Evolutionary conservation across 345 rosid genomes (phyloP).

Genomic region (Atalantia buxifolia): DNA sequence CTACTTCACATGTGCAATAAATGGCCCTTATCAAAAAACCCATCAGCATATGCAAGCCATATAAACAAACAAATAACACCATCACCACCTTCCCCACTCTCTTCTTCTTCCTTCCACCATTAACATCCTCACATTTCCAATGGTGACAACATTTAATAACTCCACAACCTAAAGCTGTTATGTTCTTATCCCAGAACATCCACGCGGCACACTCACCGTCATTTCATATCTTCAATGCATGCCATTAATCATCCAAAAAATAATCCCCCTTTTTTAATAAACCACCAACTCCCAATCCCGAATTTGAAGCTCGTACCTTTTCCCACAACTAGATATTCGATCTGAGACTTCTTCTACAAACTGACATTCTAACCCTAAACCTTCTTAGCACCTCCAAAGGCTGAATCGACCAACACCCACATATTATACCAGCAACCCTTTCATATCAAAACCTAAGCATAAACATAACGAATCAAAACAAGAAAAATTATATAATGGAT

Average conservation of each 20-base stretch:
- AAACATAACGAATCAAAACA: background rate
- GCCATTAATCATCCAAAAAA: background rate
- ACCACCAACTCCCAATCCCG: background rate
- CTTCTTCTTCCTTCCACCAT: background rate
- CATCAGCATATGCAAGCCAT: background rate
- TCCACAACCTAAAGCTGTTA: background rate
- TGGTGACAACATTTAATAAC: background rate
- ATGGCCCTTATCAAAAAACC: slow-evolving; percentile 23
- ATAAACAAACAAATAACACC: background rate
- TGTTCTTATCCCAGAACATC: background rate
- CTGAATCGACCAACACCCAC: background rate
- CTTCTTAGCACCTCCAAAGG: background rate
- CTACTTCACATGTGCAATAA: slow-evolving; percentile 26
- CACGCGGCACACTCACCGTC: no score
- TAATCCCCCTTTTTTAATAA: background rate
- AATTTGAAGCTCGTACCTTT: background rate
- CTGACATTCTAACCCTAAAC: background rate
- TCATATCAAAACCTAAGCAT: background rate
- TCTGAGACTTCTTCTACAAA: background rate
- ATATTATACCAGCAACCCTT: background rate
- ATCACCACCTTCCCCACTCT: background rate
- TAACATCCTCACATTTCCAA: background rate
- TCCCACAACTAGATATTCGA: background rate
- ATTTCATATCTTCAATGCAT: background rate
- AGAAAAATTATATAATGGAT: background rate